Evolutionary conservation across 1,139 yeast genomes (phyloP).

Genomic region (Candida glucosophila): DNA sequence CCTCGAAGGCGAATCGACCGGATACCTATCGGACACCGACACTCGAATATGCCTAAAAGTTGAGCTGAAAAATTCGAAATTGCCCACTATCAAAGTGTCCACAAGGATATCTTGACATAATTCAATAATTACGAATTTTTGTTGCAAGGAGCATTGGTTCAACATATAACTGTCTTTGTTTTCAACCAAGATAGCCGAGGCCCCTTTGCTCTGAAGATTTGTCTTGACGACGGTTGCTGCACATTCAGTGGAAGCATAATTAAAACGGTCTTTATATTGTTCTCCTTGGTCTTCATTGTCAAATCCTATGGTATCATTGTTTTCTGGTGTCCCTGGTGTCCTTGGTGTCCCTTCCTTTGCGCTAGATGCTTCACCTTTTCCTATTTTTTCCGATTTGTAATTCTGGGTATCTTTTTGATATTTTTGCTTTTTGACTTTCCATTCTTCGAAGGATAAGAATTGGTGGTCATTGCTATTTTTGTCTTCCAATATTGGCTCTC

Average conservation of each 20-base stretch:
- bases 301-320: conserved; percentile 1
- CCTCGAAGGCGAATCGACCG: conserved; percentile 39
- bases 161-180: conserved; percentile 80
- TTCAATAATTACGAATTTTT: conserved; percentile 73
- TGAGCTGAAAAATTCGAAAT: conserved; percentile 86
- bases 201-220: conserved; percentile 75
- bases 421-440: conserved; percentile 58
- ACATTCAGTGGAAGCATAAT: conserved; percentile 88
- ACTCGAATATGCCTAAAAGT: conserved; percentile 60
- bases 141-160: conserved; percentile 64
- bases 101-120: conserved; percentile 85
- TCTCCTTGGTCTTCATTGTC: conserved; percentile 37
- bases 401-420: conserved; percentile 9
- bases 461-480: conserved; percentile 19
- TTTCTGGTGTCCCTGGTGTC: conserved; percentile 1
- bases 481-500: too few relatives aligned
- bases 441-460: conserved; percentile 78
- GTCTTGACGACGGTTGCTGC: conserved; percentile 88
- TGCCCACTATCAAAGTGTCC: conserved; percentile 71
- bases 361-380: conserved; percentile 2
- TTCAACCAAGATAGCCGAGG: conserved; percentile 65
- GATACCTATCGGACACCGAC: conserved; percentile 75
- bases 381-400: conserved; percentile 2
- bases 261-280: conserved; percentile 67
- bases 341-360: too few relatives aligned